These are phyloP conservation scores for Salix koriyanagi DNA, from an alignment of 345 rosid genomes.

Conservation along the genomic window DNA sequence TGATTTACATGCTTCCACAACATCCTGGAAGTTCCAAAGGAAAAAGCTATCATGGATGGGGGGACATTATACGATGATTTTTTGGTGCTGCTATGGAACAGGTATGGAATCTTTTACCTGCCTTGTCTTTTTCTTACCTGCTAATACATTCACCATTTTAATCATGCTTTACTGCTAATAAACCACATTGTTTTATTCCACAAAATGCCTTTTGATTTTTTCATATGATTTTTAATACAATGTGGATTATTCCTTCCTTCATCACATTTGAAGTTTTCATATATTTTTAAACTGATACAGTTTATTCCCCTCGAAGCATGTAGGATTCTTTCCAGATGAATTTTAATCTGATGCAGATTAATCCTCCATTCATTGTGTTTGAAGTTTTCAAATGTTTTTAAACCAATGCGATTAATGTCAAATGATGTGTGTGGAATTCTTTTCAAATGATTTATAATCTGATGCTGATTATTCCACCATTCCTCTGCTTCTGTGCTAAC, in stretches of 20 bases:
- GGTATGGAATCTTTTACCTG: constrained; percentile 36
- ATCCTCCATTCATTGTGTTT: too few species aligned
- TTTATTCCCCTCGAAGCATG: too few species aligned
- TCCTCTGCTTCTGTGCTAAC: not conserved
- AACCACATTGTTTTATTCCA: too few species aligned
- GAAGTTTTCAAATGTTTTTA: too few species aligned
- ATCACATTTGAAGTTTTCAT: too few species aligned
- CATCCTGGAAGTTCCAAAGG: constrained; percentile 76
- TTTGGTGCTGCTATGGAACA: constrained; percentile 99
- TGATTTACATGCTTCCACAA: constrained; percentile 96
- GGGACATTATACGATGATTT: constrained; percentile 54
- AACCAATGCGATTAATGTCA: too few species aligned
- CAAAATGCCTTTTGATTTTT: not conserved
- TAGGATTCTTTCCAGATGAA: too few species aligned
- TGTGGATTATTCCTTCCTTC: not conserved
- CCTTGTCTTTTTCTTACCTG: not conserved
- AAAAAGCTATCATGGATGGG: constrained; percentile 76
- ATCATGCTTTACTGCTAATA: not conserved
- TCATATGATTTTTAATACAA: not conserved
- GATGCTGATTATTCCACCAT: not conserved
- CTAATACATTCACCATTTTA: not conserved
- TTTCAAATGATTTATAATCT: too few species aligned
- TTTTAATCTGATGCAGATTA: too few species aligned
- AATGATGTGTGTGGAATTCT: too few species aligned
- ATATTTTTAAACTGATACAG: too few species aligned